Conservation (phyloP, 345 rosid genomes). For the Linum tenue region DNA sequence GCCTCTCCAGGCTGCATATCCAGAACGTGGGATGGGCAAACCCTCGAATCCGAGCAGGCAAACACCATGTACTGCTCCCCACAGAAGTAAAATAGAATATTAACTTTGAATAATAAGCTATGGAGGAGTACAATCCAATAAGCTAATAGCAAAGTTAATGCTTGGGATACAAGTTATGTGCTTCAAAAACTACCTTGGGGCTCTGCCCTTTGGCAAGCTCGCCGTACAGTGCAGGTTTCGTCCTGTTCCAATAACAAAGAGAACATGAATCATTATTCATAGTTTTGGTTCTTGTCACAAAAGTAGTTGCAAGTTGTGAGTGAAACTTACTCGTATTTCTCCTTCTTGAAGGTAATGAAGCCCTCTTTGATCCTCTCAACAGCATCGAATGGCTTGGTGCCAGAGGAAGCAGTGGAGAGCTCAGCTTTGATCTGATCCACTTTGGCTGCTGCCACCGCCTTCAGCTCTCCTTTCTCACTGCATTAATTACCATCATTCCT, state of each 20-base stretch:
- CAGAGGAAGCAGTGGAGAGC: slow-evolving; percentile 32
- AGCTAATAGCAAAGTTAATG: too few relatives aligned
- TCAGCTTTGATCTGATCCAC: slow-evolving; percentile 72
- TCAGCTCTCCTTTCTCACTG: slow-evolving; percentile 65
- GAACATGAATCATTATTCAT: background rate
- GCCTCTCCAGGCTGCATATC: slow-evolving; percentile 93
- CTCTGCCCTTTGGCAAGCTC: background rate
- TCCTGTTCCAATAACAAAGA: background rate
- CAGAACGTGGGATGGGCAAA: slow-evolving; percentile 85
- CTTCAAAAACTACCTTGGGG: background rate
- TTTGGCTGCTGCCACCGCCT: slow-evolving; percentile 67
- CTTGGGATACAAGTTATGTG: background rate
- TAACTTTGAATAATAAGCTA: too few relatives aligned
- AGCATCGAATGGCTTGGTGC: slow-evolving; percentile 38
- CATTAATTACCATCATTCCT: background rate
- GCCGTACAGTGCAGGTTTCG: background rate
- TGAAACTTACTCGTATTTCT: slow-evolving; percentile 62
- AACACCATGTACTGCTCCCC: slow-evolving; percentile 71
- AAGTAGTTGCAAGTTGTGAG: background rate
- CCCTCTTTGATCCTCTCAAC: slow-evolving; percentile 55
- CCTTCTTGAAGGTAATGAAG: slow-evolving; percentile 59
- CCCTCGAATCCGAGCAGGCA: slow-evolving; percentile 95
- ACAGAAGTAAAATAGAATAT: background rate
- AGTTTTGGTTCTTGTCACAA: too few relatives aligned
- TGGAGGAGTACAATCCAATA: too few relatives aligned